These are phyloP conservation scores for Phytopythium boreale DNA, from an alignment of 352 stramenopile genomes.

Conservation along the genomic window DNA sequence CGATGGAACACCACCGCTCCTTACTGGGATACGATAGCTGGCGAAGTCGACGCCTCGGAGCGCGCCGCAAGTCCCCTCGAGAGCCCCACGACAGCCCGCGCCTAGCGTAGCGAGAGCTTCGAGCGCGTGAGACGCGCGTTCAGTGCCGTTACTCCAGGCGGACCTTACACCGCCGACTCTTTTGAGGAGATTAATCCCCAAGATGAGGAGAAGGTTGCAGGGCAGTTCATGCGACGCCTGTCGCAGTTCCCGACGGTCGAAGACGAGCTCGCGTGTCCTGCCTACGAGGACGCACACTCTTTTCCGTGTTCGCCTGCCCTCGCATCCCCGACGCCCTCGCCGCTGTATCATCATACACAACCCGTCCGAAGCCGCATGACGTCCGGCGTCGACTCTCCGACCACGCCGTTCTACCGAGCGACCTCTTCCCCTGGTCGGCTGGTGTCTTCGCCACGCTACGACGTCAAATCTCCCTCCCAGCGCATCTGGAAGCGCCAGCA, in stretches of 20 bases:
- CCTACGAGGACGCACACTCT: conserved; percentile 39
- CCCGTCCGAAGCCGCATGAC: background rate
- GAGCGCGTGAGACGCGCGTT: conserved; percentile 23
- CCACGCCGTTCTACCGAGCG: conserved; percentile 5
- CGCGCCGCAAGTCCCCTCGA: background rate
- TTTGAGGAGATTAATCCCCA: conserved; percentile 11
- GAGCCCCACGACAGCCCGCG: background rate
- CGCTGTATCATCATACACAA: background rate
- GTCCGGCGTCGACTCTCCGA: background rate
- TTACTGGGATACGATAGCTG: background rate
- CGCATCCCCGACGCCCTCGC: background rate
- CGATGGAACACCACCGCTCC: background rate
- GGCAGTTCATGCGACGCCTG: background rate
- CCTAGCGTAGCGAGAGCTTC: conserved; percentile 19
- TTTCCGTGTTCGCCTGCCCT: conserved; percentile 12
- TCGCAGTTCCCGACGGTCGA: conserved; percentile 46
- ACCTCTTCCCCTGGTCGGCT: conserved; percentile 10
- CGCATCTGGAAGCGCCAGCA: conserved; percentile 22
- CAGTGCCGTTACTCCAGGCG: conserved; percentile 9
- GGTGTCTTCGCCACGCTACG: conserved; percentile 15
- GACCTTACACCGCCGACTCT: background rate
- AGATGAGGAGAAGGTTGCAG: conserved; percentile 15
- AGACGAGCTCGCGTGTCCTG: conserved; percentile 55
- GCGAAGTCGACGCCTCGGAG: too few relatives aligned
- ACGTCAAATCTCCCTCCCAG: conserved; percentile 11